phyloP scores from a whole-genome alignment of 2,329 filamentous ascomycete species.

The Botrytis tulipae region DNA sequence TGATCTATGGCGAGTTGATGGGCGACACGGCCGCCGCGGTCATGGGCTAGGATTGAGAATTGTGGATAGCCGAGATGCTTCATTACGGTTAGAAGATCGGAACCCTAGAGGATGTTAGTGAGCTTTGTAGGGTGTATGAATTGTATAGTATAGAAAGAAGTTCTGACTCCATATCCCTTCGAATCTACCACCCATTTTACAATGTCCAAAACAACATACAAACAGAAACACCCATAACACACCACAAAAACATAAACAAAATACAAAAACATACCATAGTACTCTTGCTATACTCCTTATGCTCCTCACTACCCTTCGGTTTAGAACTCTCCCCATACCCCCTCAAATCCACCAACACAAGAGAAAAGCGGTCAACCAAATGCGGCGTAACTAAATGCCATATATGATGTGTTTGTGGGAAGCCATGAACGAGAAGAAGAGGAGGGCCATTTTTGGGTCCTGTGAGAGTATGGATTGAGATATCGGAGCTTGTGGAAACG shows the following conservation, averaged over 20 bases:
- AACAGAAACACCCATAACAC: not conserved
- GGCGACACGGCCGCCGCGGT: slow-evolving; percentile 55
- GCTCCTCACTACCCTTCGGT: slow-evolving; percentile 32
- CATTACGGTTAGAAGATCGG: slow-evolving; percentile 49
- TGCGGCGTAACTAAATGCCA: slow-evolving; percentile 49
- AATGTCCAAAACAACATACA: not conserved
- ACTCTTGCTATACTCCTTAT: slow-evolving; percentile 46
- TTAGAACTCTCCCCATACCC: slow-evolving; percentile 53
- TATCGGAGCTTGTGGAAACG: not conserved
- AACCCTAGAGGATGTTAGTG: slow-evolving; percentile 4
- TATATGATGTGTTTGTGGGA: slow-evolving; percentile 52
- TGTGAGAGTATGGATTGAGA: not conserved
- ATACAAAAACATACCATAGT: slow-evolving; percentile 43
- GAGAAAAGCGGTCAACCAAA: slow-evolving; percentile 43
- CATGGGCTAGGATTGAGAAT: slow-evolving; percentile 54
- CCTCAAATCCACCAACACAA: slow-evolving; percentile 50
- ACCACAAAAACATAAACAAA: not conserved
- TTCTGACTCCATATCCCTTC: not conserved
- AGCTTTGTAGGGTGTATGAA: not conserved
- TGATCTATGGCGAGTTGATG: slow-evolving; percentile 54
- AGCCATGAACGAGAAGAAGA: slow-evolving; percentile 51
- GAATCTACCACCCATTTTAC: not conserved
- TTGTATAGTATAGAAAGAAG: not conserved
- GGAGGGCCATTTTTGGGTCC: slow-evolving; percentile 37
- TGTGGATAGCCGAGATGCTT: slow-evolving; percentile 40